phyloP scores from a whole-genome alignment of 2,329 filamentous ascomycete species.

The Ophiocordyceps camponoti-leonardi region DNA sequence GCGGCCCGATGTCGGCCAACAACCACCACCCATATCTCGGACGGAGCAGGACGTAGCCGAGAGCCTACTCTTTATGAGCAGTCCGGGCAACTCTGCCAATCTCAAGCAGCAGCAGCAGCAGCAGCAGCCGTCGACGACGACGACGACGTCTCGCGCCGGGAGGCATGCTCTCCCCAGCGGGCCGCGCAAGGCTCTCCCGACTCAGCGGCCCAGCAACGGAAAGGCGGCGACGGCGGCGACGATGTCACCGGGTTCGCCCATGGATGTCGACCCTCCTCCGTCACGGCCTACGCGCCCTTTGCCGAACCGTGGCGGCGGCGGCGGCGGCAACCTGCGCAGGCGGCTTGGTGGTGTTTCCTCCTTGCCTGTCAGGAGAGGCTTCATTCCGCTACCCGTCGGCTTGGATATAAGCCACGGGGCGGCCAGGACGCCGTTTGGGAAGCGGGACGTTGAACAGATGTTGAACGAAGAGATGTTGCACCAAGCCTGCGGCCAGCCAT shows the following conservation, averaged over 20 bases:
- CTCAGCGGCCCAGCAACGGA: conserved; percentile 24
- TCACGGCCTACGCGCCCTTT: too few species aligned
- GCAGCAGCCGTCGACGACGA: too few species aligned
- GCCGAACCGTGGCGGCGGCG: neutral
- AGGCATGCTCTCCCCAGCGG: conserved; percentile 26
- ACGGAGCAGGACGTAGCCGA: conserved; percentile 72
- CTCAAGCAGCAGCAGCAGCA: too few species aligned
- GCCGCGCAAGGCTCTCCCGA: conserved; percentile 34
- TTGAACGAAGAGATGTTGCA: too few species aligned
- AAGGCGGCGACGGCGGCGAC: conserved; percentile 21
- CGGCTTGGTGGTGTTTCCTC: conserved; percentile 21
- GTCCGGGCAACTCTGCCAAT: conserved; percentile 53
- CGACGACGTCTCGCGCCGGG: conserved; percentile 4
- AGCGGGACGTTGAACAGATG: conserved; percentile 42
- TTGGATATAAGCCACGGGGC: conserved; percentile 23
- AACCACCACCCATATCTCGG: conserved; percentile 14
- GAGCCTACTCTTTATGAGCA: conserved; percentile 66
- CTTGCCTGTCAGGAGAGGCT: conserved; percentile 18
- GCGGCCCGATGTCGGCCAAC: conserved; percentile 9
- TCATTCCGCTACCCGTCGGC: conserved; percentile 31
- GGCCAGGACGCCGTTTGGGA: conserved; percentile 21
- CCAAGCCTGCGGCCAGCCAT: conserved; percentile 26
- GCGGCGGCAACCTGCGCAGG: conserved; percentile 5
- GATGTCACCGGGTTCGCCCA: conserved; percentile 20
- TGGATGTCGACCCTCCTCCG: conserved; percentile 24